Percentiles rank a stretch among this genome's conserved stretches.
Evolutionary conservation across 345 rosid genomes (phyloP).

Genomic region (Populus nigra): DNA sequence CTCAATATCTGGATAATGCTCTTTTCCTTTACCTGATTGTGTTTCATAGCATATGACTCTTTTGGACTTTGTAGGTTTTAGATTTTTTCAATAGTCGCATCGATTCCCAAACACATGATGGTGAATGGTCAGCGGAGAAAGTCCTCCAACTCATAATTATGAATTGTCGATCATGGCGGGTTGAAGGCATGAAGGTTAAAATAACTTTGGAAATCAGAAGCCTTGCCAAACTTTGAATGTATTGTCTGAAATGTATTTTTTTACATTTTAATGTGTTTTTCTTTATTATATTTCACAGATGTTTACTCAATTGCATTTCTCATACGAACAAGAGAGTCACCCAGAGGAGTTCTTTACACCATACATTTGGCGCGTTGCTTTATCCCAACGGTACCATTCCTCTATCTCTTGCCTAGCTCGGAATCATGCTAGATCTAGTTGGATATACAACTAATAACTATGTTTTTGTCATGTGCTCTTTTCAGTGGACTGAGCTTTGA

Average conservation of each 20-base stretch:
- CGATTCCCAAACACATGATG: constrained; percentile 75
- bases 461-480: neutral
- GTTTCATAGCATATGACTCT: neutral
- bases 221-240: neutral
- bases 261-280: neutral
- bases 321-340: constrained; percentile 97
- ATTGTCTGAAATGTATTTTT: neutral
- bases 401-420: neutral
- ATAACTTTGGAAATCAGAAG: neutral
- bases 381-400: constrained; percentile 55
- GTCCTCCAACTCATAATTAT: constrained; percentile 74
- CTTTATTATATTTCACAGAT: constrained; percentile 43
- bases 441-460: neutral
- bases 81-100: constrained; percentile 89
- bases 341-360: constrained; percentile 97
- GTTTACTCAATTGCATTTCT: constrained; percentile 92
- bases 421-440: neutral
- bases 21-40: neutral
- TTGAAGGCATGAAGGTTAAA: constrained; percentile 90
- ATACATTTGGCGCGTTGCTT: constrained; percentile 78
- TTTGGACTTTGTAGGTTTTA: constrained; percentile 53
- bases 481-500: constrained; percentile 37
- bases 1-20: neutral
- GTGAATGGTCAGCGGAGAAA: constrained; percentile 97
- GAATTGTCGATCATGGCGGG: constrained; percentile 90